Conservation (phyloP, 2,329 filamentous ascomycete genomes). For the Penicillium sp. region DNA sequence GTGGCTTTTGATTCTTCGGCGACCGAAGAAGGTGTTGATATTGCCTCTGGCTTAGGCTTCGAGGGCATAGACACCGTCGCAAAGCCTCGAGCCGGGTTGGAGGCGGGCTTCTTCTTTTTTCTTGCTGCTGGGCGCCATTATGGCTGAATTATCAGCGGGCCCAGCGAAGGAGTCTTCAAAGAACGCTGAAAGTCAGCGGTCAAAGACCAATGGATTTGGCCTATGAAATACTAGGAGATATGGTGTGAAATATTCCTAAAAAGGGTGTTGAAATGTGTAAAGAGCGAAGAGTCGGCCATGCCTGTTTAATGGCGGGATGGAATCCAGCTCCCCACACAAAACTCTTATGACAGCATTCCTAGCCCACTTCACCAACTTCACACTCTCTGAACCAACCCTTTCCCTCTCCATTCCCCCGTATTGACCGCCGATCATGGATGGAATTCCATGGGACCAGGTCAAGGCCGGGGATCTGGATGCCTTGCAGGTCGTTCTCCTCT, state of each 20-base stretch:
- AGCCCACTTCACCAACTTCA: constrained; percentile 25
- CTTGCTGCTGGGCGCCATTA: constrained; percentile 69
- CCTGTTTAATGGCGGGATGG: constrained; percentile 23
- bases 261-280: constrained; percentile 12
- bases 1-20: constrained; percentile 30
- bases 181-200: constrained; percentile 6
- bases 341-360: constrained; percentile 43
- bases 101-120: constrained; percentile 92
- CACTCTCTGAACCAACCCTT: constrained; percentile 23
- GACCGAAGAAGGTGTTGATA: constrained; percentile 34
- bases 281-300: constrained; percentile 16
- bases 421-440: constrained; percentile 41
- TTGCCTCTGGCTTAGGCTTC: constrained; percentile 59
- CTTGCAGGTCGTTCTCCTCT: constrained; percentile 41
- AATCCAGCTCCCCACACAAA: constrained; percentile 35
- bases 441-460: constrained; percentile 46
- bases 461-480: constrained; percentile 41
- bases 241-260: constrained; percentile 2
- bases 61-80: constrained; percentile 90
- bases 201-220: neutral
- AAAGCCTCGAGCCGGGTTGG: constrained; percentile 88
- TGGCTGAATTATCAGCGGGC: constrained; percentile 7
- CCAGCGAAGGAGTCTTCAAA: constrained; percentile 11
- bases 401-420: constrained; percentile 28
- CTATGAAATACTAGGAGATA: neutral